Base-by-base conservation (phyloP, 2,329 filamentous ascomycete genomes). In the Aspergillus spinulosporus region DNA sequence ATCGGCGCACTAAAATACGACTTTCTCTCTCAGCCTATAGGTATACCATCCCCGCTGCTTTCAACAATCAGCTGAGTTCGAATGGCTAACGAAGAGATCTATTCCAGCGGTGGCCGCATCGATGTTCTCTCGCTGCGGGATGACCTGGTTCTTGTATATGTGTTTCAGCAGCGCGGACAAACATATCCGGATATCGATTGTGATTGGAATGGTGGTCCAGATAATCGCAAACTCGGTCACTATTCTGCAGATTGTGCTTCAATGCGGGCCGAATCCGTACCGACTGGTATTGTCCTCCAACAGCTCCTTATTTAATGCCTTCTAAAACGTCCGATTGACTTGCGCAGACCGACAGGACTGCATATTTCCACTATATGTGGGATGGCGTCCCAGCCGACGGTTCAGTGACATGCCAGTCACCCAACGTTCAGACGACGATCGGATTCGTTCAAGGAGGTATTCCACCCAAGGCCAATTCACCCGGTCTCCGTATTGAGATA, bases 361-460 rank as follows among this genome's bases (percentile, higher is more conserved):
- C 60, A 32, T 74, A 72, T 46, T 74, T 74, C 52, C 67, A 74
- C 42, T 74, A 73, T 34, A 72, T 73, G 70, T 74, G 72, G 72
- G 72, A 72, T 57, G 64, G 67, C 5, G 58, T 71, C 1, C 72
- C 72, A 5, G 43, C 56, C 6, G 67, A 73, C 57, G 68, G 69
- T 2, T 73, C 72, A 1, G 70, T 73, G 3, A 59, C 56, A 8
- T 74, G 72, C 34, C 72, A 74, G 58, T 65, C 64, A 4, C 68
- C 70, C 1, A 31, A 45, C 11, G 67, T 74, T 5, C 71, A 74
- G 37, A 70, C 66, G 0, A 72, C 64, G 2, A 52, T 74, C 3
- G 71, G 71, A n/a, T 73, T 68, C 54, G 70, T 72, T 2, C 71
- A 74, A 59, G 71, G 71, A 52, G 71, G 69, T 67, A 59, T 21